Percentiles rank a stretch among this genome's conserved stretches.
Evolutionary conservation across 2,329 filamentous ascomycete genomes (phyloP).

Genomic region (Beauveria sp.): DNA sequence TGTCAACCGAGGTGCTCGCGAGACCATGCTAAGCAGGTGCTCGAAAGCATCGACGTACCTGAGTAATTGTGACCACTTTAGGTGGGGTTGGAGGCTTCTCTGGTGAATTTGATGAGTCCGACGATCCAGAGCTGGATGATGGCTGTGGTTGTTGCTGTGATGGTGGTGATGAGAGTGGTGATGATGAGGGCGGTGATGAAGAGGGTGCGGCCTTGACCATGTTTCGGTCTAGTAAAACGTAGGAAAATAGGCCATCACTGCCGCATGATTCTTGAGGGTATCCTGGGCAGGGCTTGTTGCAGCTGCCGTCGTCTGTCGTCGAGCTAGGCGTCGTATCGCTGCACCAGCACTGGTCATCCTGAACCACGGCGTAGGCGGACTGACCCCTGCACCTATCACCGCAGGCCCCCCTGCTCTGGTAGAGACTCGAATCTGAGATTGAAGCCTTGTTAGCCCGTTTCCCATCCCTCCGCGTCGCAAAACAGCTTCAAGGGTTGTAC

Average conservation of each 20-base stretch:
- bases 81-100: neutral
- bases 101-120: neutral
- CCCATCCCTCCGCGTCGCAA: neutral
- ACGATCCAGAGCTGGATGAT: neutral
- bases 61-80: neutral
- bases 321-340: neutral
- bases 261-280: neutral
- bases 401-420: neutral
- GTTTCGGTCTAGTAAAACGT: constrained; percentile 1
- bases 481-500: neutral
- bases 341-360: constrained; percentile 5
- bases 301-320: neutral
- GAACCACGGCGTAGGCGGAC: constrained; percentile 1
- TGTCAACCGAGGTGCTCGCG: no score
- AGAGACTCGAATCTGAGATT: neutral
- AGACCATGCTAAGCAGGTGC: no score
- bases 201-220: neutral
- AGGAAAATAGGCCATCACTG: neutral
- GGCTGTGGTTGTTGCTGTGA: neutral
- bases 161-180: neutral
- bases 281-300: constrained; percentile 1
- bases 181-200: neutral
- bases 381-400: neutral
- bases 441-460: neutral
- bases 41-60: neutral